These are phyloP conservation scores for Nakazawaea anatomiae DNA, from an alignment of 805 yeast species.

Conservation along the genomic window DNA sequence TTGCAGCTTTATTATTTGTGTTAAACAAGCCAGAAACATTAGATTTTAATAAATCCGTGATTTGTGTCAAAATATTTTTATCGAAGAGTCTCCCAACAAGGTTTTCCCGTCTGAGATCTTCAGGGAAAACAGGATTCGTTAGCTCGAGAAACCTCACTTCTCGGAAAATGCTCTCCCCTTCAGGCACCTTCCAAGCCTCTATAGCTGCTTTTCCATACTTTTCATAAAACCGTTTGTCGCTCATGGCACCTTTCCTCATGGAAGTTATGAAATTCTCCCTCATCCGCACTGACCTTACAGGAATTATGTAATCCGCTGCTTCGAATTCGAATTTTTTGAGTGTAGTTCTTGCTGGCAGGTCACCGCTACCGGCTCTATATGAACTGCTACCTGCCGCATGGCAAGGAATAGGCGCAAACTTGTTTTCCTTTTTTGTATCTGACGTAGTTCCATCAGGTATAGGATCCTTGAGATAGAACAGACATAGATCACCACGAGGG, in stretches of 20 bases:
- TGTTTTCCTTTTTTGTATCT: too few species aligned
- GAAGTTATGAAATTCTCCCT: neutral
- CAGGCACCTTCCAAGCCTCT: neutral
- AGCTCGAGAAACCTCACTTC: too few species aligned
- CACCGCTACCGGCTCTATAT: too few species aligned
- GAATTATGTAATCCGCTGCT: neutral
- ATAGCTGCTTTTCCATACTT: neutral
- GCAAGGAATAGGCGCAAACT: too few species aligned
- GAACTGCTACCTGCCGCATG: too few species aligned
- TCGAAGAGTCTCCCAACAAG: neutral
- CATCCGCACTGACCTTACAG: neutral
- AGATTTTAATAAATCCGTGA: neutral
- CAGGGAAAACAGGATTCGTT: neutral
- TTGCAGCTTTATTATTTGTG: too few species aligned
- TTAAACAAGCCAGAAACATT: neutral
- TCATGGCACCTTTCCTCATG: neutral
- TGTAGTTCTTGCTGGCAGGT: too few species aligned
- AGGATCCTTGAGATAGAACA: too few species aligned
- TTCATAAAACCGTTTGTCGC: neutral
- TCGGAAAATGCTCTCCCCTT: neutral
- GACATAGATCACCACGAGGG: too few species aligned
- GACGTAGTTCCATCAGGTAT: too few species aligned
- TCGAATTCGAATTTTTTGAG: too few species aligned
- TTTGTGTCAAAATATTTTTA: neutral
- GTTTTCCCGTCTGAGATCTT: neutral